These are phyloP conservation scores for Pichia phayaonensis DNA, from an alignment of 805 yeast species.

Conservation along the genomic window DNA sequence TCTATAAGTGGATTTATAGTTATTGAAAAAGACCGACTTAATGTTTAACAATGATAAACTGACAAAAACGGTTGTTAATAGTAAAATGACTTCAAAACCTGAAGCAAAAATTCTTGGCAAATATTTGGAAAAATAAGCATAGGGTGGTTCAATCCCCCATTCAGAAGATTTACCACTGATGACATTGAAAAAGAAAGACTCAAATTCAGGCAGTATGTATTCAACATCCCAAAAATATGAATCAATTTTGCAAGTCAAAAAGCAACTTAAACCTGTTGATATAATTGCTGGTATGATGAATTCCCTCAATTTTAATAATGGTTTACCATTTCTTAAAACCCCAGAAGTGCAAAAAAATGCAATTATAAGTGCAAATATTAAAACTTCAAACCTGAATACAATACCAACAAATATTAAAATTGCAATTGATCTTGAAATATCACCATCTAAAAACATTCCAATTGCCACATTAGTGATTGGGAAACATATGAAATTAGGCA, in stretches of 20 bases:
- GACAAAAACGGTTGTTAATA: not conserved
- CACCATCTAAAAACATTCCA: constrained; percentile 42
- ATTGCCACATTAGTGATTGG: constrained; percentile 61
- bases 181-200: constrained; percentile 67
- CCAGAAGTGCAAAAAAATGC: constrained; percentile 36
- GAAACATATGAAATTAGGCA: constrained; percentile 82
- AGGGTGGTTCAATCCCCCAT: constrained; percentile 83
- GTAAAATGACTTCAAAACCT: constrained; percentile 3
- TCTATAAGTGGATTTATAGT: not conserved
- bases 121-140: constrained; percentile 56
- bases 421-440: constrained; percentile 38
- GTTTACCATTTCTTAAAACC: constrained; percentile 36
- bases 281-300: constrained; percentile 32
- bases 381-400: constrained; percentile 67
- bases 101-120: constrained; percentile 36
- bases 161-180: constrained; percentile 61
- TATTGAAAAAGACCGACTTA: not conserved
- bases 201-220: constrained; percentile 59
- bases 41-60: not conserved
- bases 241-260: constrained; percentile 48
- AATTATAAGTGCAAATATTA: constrained; percentile 44
- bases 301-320: constrained; percentile 6
- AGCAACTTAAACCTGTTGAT: constrained; percentile 40
- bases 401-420: constrained; percentile 55
- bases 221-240: constrained; percentile 62